A percentile compares a stretch with the other conserved stretches of the same genome.
These are phyloP conservation scores for Aquilaria yunnanensis DNA, from an alignment of 345 rosid genomes.

Conservation along the genomic window DNA sequence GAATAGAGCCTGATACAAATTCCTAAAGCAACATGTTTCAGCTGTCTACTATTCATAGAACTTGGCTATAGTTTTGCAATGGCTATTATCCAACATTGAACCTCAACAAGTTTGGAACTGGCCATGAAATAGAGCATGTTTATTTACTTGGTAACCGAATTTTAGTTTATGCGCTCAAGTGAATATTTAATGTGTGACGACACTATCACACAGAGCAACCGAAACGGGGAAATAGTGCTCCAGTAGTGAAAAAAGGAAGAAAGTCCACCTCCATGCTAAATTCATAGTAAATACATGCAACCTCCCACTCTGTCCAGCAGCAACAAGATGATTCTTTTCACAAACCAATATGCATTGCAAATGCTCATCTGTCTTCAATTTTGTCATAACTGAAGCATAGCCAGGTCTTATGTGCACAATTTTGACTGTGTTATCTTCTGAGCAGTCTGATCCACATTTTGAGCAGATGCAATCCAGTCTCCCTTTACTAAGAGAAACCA, in stretches of 20 bases:
- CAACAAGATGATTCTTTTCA: constrained; percentile 55
- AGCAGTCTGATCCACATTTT: constrained; percentile 49
- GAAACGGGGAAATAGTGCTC: neutral
- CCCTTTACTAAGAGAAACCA: constrained; percentile 47
- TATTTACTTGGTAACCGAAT: too few species aligned
- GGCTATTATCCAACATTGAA: too few species aligned
- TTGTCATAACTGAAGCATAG: constrained; percentile 58
- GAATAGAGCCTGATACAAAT: too few species aligned
- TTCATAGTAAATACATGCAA: constrained; percentile 79
- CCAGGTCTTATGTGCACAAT: constrained; percentile 64
- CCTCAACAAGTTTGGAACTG: too few species aligned
- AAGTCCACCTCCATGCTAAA: constrained; percentile 68
- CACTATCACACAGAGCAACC: constrained; percentile 6
- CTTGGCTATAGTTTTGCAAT: too few species aligned
- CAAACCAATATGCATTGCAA: constrained; percentile 56
- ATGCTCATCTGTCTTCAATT: constrained; percentile 44
- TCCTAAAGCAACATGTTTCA: too few species aligned
- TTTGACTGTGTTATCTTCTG: constrained; percentile 46
- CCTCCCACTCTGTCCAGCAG: constrained; percentile 64
- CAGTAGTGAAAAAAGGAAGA: constrained; percentile 8
- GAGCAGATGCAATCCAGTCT: constrained; percentile 65
- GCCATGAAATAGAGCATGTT: too few species aligned
- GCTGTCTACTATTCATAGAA: too few species aligned
- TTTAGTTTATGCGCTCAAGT: too few species aligned
- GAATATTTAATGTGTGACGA: neutral